These are phyloP conservation scores for Wickerhamiella sorbophila DNA, from an alignment of 805 yeast genomes.

Conservation along the genomic window DNA sequence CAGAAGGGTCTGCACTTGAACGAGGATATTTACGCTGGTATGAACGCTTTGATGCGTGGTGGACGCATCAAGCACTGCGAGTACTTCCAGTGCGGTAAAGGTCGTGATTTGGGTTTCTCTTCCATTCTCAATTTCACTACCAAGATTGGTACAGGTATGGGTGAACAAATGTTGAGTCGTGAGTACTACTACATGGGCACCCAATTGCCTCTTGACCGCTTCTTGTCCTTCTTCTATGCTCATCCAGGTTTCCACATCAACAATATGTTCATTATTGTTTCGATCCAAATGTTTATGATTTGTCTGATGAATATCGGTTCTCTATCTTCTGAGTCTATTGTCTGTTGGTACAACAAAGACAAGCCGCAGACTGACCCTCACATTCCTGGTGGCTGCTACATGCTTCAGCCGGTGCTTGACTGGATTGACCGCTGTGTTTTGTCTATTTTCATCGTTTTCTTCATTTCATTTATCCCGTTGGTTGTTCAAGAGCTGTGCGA, in stretches of 20 bases:
- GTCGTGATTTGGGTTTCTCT: slow-evolving; percentile 87
- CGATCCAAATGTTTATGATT: slow-evolving; percentile 77
- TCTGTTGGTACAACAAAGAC: slow-evolving; percentile 52
- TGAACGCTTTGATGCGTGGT: slow-evolving; percentile 77
- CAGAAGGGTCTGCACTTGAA: slow-evolving; percentile 86
- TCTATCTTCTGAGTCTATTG: slow-evolving; percentile 52
- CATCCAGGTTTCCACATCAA: slow-evolving; percentile 95
- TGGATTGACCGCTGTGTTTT: slow-evolving; percentile 85
- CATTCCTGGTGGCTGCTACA: slow-evolving; percentile 72
- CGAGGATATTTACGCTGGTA: slow-evolving; percentile 94
- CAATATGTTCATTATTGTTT: slow-evolving; percentile 71
- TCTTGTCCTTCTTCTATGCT: slow-evolving; percentile 86
- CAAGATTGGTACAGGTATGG: slow-evolving; percentile 97
- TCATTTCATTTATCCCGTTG: slow-evolving; percentile 79
- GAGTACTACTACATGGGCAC: slow-evolving; percentile 89
- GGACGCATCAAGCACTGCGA: slow-evolving; percentile 93
- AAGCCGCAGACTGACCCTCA: slow-evolving; percentile 61
- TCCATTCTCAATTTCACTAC: slow-evolving; percentile 87
- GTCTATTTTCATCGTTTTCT: slow-evolving; percentile 84
- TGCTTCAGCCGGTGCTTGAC: slow-evolving; percentile 67
- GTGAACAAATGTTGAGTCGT: slow-evolving; percentile 83
- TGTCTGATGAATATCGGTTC: slow-evolving; percentile 70
- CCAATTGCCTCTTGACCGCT: slow-evolving; percentile 74
- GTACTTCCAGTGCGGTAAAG: slow-evolving; percentile 93
- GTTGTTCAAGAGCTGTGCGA: slow-evolving; percentile 79